These are phyloP conservation scores for Linum lewisii DNA, from an alignment of 345 rosid species.

Conservation along the genomic window DNA sequence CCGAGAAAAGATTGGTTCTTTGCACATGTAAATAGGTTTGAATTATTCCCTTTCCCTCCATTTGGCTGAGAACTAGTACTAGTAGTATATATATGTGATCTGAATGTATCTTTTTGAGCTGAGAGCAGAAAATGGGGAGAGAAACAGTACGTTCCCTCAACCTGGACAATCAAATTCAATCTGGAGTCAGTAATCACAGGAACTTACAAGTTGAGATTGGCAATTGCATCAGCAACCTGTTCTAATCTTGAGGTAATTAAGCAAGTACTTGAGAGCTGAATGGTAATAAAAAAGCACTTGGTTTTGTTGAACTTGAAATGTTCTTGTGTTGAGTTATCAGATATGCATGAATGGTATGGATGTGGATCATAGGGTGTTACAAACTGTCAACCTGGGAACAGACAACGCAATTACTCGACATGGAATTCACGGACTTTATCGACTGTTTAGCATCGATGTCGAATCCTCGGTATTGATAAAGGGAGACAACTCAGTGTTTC, in stretches of 20 bases:
- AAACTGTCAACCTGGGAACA: constrained; percentile 21
- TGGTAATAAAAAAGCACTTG: too few relatives aligned
- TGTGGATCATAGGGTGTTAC: constrained; percentile 16
- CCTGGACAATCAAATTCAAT: constrained; percentile 27
- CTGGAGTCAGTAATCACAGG: constrained; percentile 20
- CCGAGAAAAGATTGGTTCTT: constrained; percentile 32
- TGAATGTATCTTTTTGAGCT: background rate
- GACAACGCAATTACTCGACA: constrained; percentile 29
- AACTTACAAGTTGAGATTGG: constrained; percentile 28
- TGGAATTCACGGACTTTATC: constrained; percentile 29
- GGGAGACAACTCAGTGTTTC: constrained; percentile 29
- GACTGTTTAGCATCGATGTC: constrained; percentile 17
- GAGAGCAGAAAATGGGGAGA: constrained; percentile 23
- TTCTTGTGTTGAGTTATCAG: too few relatives aligned
- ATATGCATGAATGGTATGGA: constrained; percentile 17
- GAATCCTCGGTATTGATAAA: constrained; percentile 16
- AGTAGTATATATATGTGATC: background rate
- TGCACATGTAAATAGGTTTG: constrained; percentile 29
- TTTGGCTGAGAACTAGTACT: background rate
- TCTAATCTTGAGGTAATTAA: constrained; percentile 22
- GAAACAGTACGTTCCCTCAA: constrained; percentile 21
- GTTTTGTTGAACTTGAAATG: too few relatives aligned
- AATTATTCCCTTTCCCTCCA: too few relatives aligned
- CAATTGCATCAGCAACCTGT: constrained; percentile 31
- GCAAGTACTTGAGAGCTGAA: too few relatives aligned